phyloP scores from a whole-genome alignment of 2,329 filamentous ascomycete genomes.

The Alternaria brassicicola region DNA sequence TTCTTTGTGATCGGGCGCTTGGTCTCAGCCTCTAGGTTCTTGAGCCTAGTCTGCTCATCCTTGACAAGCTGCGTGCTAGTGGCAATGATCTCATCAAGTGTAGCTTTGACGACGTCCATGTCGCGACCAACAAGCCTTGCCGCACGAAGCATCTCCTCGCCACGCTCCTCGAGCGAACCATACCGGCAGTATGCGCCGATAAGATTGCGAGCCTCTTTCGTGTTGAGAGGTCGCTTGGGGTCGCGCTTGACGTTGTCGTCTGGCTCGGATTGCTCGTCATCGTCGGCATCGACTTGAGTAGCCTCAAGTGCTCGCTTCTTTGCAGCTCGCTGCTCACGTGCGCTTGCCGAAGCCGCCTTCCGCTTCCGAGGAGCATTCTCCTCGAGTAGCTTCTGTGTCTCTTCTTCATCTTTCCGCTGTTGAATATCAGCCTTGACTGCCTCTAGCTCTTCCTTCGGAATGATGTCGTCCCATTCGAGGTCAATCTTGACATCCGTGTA shows the following conservation, averaged over 20 bases:
- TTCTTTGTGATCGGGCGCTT: conserved; percentile 92
- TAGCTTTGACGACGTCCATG: conserved; percentile 74
- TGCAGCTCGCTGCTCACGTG: conserved; percentile 68
- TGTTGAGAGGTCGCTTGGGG: conserved; percentile 85
- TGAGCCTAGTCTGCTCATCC: conserved; percentile 70
- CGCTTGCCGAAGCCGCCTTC: conserved; percentile 66
- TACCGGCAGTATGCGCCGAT: conserved; percentile 90
- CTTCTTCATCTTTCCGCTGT: conserved; percentile 79
- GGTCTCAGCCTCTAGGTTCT: conserved; percentile 69
- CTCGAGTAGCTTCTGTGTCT: conserved; percentile 80
- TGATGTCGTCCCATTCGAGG: conserved; percentile 97
- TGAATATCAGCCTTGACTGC: conserved; percentile 90
- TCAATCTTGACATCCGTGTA: conserved; percentile 98
- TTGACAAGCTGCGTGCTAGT: conserved; percentile 72
- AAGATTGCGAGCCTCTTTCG: conserved; percentile 91
- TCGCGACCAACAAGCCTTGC: conserved; percentile 85
- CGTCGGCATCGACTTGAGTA: conserved; percentile 69
- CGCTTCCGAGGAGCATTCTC: conserved; percentile 81
- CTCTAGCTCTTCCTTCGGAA: conserved; percentile 89
- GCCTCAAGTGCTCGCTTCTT: conserved; percentile 74
- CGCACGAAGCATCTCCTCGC: conserved; percentile 84
- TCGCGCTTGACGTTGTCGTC: conserved; percentile 67
- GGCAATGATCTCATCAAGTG: conserved; percentile 79
- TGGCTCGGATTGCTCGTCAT: conserved; percentile 51
- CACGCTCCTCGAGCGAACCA: conserved; percentile 86